Conservation (phyloP, 2,329 filamentous ascomycete genomes). For the Apiospora kogelbergensis region DNA sequence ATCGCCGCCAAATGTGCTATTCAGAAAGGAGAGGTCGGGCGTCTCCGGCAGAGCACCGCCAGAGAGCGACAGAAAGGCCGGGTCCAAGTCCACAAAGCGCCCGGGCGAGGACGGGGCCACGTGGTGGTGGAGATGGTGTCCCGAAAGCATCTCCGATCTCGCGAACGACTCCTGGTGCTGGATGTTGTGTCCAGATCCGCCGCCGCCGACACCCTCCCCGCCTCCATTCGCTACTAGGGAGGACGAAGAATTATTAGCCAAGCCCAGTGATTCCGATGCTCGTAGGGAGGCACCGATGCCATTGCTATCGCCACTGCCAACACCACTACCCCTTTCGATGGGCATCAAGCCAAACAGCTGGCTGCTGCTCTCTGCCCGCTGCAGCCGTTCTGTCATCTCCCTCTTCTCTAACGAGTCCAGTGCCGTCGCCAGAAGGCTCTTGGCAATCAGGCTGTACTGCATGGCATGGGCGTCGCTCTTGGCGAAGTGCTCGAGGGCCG, state of each 20-base stretch:
- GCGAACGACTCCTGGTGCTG: constrained; percentile 9
- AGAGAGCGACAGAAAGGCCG: constrained; percentile 7
- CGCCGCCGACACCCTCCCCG: neutral
- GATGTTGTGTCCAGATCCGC: neutral
- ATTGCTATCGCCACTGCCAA: neutral
- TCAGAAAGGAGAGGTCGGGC: constrained; percentile 41
- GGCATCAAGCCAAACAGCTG: constrained; percentile 52
- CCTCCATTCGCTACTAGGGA: neutral
- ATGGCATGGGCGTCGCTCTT: constrained; percentile 48
- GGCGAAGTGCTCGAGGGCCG: constrained; percentile 49
- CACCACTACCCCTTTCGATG: neutral
- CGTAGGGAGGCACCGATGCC: neutral
- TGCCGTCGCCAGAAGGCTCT: constrained; percentile 47
- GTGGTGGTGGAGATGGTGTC: neutral
- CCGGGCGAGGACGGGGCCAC: neutral
- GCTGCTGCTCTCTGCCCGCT: constrained; percentile 49
- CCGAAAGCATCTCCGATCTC: neutral
- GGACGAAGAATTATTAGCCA: neutral
- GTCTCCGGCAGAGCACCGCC: neutral
- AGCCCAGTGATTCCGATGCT: neutral
- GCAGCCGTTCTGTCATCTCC: constrained; percentile 47
- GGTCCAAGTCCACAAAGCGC: constrained; percentile 7
- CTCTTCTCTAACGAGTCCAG: constrained; percentile 47
- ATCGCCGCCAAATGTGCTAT: constrained; percentile 40
- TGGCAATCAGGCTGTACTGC: constrained; percentile 54